Evolutionary conservation across 108 stramenopile genomes (phyloP).

Genomic region (Nitzschia sp.): DNA sequence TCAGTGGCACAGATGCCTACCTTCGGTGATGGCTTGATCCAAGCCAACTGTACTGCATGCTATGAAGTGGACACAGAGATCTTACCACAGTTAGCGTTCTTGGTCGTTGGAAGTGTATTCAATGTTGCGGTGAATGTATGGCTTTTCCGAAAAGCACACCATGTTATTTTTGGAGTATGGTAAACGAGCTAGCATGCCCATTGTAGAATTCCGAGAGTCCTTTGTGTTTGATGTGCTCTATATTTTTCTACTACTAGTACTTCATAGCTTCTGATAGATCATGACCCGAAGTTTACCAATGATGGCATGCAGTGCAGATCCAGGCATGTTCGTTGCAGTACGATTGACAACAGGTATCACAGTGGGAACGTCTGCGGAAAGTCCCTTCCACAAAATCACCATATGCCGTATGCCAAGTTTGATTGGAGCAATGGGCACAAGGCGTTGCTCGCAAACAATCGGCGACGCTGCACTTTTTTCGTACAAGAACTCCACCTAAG

Average conservation of each 20-base stretch:
- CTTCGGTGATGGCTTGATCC: conserved; percentile 40
- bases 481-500: conserved; percentile 2
- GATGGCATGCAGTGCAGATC: conserved; percentile 4
- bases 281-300: background rate
- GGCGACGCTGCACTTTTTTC: conserved; percentile 1
- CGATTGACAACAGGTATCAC: background rate
- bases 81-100: conserved; percentile 19
- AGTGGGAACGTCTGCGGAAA: background rate
- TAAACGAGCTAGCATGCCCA: background rate
- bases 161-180: conserved; percentile 10
- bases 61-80: conserved; percentile 23
- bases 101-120: conserved; percentile 20
- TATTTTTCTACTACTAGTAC: background rate
- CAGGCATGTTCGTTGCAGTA: conserved; percentile 8
- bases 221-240: background rate
- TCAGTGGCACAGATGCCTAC: conserved; percentile 37
- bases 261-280: background rate
- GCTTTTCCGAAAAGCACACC: conserved; percentile 26
- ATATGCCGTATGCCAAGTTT: background rate
- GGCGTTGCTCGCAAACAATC: conserved; percentile 1
- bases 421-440: conserved; percentile 12
- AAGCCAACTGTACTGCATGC: conserved; percentile 35
- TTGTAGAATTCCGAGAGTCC: background rate
- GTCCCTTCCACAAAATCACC: background rate
- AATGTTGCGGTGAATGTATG: conserved; percentile 24